A percentile compares a stretch with the other conserved stretches of the same genome.
Evolutionary conservation across 805 yeast species (phyloP).

Genomic region (Hanseniaspora lindneri): DNA sequence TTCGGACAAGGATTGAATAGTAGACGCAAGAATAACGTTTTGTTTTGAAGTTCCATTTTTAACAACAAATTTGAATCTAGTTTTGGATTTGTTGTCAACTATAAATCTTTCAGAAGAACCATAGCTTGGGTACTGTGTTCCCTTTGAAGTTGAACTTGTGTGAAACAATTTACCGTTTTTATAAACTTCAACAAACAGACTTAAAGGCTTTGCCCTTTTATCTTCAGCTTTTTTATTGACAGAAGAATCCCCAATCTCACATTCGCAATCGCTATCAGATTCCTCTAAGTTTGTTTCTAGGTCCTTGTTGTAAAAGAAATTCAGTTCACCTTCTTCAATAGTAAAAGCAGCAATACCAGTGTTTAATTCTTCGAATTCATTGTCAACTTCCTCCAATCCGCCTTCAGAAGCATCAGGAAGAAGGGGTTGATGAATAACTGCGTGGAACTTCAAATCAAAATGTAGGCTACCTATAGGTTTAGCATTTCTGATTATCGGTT

Average conservation of each 20-base stretch:
- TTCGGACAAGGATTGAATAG: slow-evolving; percentile 47
- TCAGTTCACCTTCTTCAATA: slow-evolving; percentile 34
- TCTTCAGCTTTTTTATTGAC: slow-evolving; percentile 11
- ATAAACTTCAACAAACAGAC: slow-evolving; percentile 61
- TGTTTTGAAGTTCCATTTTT: slow-evolving; percentile 50
- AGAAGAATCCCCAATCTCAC: slow-evolving; percentile 7
- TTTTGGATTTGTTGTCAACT: slow-evolving; percentile 55
- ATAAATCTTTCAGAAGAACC: slow-evolving; percentile 52
- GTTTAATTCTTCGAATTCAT: slow-evolving; percentile 46
- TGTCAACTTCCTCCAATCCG: slow-evolving; percentile 37
- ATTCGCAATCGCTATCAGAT: slow-evolving; percentile 22
- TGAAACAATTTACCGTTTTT: slow-evolving; percentile 49
- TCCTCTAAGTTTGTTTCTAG: slow-evolving; percentile 25
- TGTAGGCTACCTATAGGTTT: slow-evolving; percentile 66
- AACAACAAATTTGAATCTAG: slow-evolving; percentile 56
- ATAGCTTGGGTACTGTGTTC: slow-evolving; percentile 58
- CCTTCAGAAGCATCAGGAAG: slow-evolving; percentile 68
- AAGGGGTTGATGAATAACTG: slow-evolving; percentile 49
- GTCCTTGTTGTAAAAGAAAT: slow-evolving; percentile 23
- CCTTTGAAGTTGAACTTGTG: slow-evolving; percentile 45
- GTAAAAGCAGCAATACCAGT: slow-evolving; percentile 67
- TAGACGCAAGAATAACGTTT: slow-evolving; percentile 39
- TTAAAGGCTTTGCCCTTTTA: slow-evolving; percentile 36
- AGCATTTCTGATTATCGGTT: slow-evolving; percentile 49
- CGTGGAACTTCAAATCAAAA: slow-evolving; percentile 64